Evolutionary conservation across 2,329 filamentous ascomycete species (phyloP).

Genomic region (Dendryphion nanum): DNA sequence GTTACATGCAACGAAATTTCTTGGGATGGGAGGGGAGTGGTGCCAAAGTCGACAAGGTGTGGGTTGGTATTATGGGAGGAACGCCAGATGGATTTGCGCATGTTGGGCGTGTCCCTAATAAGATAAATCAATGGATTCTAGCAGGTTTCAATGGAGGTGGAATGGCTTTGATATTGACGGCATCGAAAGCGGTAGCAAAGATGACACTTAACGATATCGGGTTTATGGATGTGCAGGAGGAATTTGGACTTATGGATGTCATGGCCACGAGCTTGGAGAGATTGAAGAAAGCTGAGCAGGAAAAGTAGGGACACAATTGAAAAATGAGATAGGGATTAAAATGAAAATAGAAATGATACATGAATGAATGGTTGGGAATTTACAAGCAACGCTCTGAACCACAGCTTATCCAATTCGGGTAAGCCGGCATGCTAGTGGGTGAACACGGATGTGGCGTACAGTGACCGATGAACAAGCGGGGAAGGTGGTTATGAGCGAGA

Average conservation of each 20-base stretch:
- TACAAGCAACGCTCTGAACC: no score
- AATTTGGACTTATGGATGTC: conserved; percentile 35
- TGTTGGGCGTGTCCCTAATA: conserved; percentile 46
- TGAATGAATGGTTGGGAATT: no score
- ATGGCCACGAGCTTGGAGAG: conserved; percentile 36
- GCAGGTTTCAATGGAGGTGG: conserved; percentile 54
- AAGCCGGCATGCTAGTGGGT: no score
- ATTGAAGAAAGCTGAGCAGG: conserved; percentile 13
- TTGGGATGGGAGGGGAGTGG: conserved; percentile 49
- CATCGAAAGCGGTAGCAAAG: conserved; percentile 40
- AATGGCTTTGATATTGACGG: conserved; percentile 49
- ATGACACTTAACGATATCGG: conserved; percentile 37
- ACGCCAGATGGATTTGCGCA: conserved; percentile 44
- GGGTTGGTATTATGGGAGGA: conserved; percentile 42
- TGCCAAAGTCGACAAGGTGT: conserved; percentile 39
- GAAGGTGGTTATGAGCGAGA: no score
- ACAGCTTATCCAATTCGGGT: no score
- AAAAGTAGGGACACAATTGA: no score
- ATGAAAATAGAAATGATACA: no score
- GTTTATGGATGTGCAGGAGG: conserved; percentile 31
- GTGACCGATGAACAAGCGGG: no score
- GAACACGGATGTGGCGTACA: no score
- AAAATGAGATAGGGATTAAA: no score
- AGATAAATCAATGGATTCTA: conserved; percentile 42
- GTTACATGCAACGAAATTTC: conserved; percentile 51